phyloP scores from a whole-genome alignment of 306 rosid species.

The Vigna reflexopilosa region DNA sequence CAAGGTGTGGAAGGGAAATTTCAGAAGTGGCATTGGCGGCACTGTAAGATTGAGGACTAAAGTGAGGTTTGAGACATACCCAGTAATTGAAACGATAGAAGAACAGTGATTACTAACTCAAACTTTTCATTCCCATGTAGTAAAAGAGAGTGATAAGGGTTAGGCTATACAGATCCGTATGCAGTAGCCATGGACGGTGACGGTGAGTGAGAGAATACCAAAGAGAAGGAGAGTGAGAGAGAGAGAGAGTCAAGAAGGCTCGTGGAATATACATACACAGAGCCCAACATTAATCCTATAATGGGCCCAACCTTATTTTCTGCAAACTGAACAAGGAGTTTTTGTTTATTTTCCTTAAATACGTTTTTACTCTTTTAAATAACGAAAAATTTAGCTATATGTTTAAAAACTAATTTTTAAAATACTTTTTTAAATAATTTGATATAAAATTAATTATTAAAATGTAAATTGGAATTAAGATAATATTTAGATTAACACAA shows the following conservation, averaged over 20 bases:
- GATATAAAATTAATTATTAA: too few species aligned
- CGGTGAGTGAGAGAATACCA: background rate
- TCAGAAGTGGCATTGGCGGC: background rate
- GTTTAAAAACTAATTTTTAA: too few species aligned
- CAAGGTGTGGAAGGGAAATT: background rate
- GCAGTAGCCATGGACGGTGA: background rate
- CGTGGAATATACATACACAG: background rate
- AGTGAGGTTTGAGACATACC: background rate
- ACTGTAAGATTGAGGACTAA: background rate
- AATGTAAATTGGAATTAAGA: too few species aligned
- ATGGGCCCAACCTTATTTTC: constrained; percentile 23
- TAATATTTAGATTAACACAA: too few species aligned
- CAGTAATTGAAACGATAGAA: background rate
- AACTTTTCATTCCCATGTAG: background rate
- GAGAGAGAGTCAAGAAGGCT: background rate
- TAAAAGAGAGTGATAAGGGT: background rate
- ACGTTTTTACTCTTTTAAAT: too few species aligned
- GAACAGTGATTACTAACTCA: background rate
- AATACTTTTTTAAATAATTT: too few species aligned
- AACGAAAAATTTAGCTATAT: too few species aligned
- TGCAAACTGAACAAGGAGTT: background rate
- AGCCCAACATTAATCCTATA: background rate
- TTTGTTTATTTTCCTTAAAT: too few species aligned
- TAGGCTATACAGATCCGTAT: constrained; percentile 1
- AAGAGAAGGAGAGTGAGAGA: too few species aligned